Evolutionary conservation across 2,329 filamentous ascomycete genomes (phyloP).

Genomic region (Cladosporium phlei): DNA sequence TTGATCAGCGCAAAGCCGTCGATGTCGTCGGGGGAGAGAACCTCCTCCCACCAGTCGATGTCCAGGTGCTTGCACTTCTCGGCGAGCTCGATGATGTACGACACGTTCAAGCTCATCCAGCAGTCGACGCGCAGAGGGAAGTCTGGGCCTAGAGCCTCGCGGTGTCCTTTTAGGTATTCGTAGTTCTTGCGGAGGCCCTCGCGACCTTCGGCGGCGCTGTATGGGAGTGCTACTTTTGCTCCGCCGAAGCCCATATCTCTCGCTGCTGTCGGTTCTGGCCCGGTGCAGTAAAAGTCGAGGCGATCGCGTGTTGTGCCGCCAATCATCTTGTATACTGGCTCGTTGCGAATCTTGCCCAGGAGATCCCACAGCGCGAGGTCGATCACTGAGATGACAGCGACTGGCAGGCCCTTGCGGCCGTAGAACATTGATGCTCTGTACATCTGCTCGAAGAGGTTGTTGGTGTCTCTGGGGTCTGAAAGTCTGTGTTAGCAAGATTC

Average conservation of each 20-base stretch:
- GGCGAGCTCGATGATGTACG: conserved; percentile 87
- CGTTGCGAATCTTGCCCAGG: conserved; percentile 81
- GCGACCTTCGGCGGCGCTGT: conserved; percentile 81
- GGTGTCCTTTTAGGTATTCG: conserved; percentile 79
- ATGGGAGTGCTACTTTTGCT: conserved; percentile 84
- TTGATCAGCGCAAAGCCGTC: conserved; percentile 89
- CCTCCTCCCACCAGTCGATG: conserved; percentile 98
- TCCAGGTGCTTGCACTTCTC: conserved; percentile 76
- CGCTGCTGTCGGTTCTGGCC: conserved; percentile 74
- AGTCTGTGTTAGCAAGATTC: not conserved
- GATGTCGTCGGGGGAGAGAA: conserved; percentile 82
- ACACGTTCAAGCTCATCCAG: conserved; percentile 92
- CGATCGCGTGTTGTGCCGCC: conserved; percentile 81
- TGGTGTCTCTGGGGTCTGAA: conserved; percentile 79
- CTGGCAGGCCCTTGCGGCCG: conserved; percentile 82
- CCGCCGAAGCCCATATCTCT: conserved; percentile 86
- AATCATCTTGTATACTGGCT: conserved; percentile 92
- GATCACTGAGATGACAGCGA: conserved; percentile 90
- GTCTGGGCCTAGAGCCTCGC: conserved; percentile 78
- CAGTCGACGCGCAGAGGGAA: conserved; percentile 94
- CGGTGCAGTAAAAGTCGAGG: conserved; percentile 91
- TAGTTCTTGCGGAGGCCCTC: conserved; percentile 82
- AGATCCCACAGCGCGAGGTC: conserved; percentile 92
- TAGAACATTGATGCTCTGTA: conserved; percentile 96
- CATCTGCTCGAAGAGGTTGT: conserved; percentile 93